Conservation (phyloP, 345 rosid species). For the Heritiera littoralis region DNA sequence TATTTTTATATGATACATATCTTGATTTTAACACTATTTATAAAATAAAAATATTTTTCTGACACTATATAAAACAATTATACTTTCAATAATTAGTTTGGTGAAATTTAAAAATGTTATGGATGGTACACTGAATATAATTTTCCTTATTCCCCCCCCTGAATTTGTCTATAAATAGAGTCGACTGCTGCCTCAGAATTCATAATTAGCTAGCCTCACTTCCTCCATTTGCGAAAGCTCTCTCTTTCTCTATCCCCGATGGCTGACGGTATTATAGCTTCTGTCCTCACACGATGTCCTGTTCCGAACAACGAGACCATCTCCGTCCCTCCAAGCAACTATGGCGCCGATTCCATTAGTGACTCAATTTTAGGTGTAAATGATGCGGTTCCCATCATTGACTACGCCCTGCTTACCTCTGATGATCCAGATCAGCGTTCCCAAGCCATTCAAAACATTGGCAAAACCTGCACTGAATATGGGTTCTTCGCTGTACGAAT, state of each 20-base stretch:
- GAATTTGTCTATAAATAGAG: background rate
- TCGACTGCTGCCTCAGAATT: background rate
- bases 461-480: constrained; percentile 25
- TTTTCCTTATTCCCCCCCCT: background rate
- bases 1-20: too few relatives aligned
- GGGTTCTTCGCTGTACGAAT: constrained; percentile 33
- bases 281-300: background rate
- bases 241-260: background rate
- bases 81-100: too few relatives aligned
- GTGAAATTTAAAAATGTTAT: too few relatives aligned
- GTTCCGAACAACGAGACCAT: background rate
- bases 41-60: too few relatives aligned
- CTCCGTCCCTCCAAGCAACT: background rate
- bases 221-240: background rate
- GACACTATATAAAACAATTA: too few relatives aligned
- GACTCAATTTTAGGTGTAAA: background rate
- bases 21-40: too few relatives aligned
- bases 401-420: constrained; percentile 41
- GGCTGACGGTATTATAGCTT: background rate
- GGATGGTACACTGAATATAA: too few relatives aligned
- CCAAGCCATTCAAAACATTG: constrained; percentile 23
- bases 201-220: background rate
- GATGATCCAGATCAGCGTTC: constrained; percentile 25
- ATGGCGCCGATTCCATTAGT: background rate
- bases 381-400: constrained; percentile 43